Percentiles rank a stretch among this genome's conserved stretches.
Evolutionary conservation across 2,329 filamentous ascomycete species (phyloP).

Genomic region (Colletotrichum coccodes): DNA sequence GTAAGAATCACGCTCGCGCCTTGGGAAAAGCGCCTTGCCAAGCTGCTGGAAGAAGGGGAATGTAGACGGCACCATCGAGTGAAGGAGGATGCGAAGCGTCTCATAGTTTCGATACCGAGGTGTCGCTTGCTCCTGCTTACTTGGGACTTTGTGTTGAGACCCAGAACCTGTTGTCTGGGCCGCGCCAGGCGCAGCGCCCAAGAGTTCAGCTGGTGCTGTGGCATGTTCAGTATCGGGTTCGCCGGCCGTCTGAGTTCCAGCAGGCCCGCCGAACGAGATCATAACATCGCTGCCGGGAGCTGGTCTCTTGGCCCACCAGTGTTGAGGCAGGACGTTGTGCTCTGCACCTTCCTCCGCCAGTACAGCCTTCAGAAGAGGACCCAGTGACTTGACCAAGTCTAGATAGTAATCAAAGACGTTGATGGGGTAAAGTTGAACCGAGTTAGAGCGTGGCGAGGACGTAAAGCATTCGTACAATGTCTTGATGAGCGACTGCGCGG

Average conservation of each 20-base stretch:
- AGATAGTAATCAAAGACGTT: slow-evolving; percentile 89
- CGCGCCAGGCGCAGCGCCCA: slow-evolving; percentile 39
- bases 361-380: slow-evolving; percentile 80
- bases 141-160: slow-evolving; percentile 48
- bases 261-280: slow-evolving; percentile 1
- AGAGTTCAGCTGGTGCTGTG: slow-evolving; percentile 45
- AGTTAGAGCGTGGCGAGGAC: slow-evolving; percentile 71
- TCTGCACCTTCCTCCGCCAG: slow-evolving; percentile 87
- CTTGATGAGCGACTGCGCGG: slow-evolving; percentile 79
- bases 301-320: slow-evolving; percentile 58
- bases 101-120: slow-evolving; percentile 78
- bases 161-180: slow-evolving; percentile 34
- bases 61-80: slow-evolving; percentile 81
- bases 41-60: slow-evolving; percentile 87
- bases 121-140: slow-evolving; percentile 53
- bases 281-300: slow-evolving; percentile 27
- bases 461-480: slow-evolving; percentile 81
- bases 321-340: slow-evolving; percentile 76
- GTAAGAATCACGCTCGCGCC: slow-evolving; percentile 75
- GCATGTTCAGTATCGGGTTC: slow-evolving; percentile 42
- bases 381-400: slow-evolving; percentile 78
- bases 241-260: slow-evolving; percentile 11
- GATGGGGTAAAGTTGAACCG: slow-evolving; percentile 75
- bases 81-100: slow-evolving; percentile 79
- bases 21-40: slow-evolving; percentile 82